phyloP scores from a whole-genome alignment of 2,329 filamentous ascomycete genomes.

The Fusarium continuum region DNA sequence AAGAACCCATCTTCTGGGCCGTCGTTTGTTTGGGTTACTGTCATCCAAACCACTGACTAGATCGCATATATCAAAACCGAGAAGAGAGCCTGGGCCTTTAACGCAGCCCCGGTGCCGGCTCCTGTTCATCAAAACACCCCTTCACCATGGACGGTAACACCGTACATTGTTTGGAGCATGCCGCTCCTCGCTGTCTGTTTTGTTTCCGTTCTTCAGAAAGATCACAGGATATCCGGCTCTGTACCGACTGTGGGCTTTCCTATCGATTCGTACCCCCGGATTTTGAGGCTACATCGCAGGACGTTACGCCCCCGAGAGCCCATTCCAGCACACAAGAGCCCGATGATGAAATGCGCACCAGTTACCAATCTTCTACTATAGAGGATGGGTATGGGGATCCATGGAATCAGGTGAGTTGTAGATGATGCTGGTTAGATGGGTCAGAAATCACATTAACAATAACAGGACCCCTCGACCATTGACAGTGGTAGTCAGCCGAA shows the following conservation, averaged over 20 bases:
- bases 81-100: neutral
- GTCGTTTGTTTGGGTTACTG: no score
- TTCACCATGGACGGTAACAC: neutral
- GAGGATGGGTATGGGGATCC: neutral
- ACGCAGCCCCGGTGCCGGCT: neutral
- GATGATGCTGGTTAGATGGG: neutral
- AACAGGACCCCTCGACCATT: neutral
- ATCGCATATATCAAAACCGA: neutral
- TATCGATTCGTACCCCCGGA: neutral
- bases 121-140: neutral
- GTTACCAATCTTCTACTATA: neutral
- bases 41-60: no score
- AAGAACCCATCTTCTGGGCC: neutral
- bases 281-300: no score
- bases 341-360: neutral
- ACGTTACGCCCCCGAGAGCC: neutral
- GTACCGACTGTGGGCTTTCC: neutral
- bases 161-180: neutral
- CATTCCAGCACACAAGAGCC: neutral
- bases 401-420: neutral
- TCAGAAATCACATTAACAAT: neutral
- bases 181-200: neutral
- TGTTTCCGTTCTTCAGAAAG: neutral
- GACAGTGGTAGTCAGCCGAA: neutral
- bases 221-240: neutral